Percentiles rank a stretch among this genome's conserved stretches.
Conservation (phyloP, 139 green algal genomes). For the Chlamydomonas schloesseri region DNA sequence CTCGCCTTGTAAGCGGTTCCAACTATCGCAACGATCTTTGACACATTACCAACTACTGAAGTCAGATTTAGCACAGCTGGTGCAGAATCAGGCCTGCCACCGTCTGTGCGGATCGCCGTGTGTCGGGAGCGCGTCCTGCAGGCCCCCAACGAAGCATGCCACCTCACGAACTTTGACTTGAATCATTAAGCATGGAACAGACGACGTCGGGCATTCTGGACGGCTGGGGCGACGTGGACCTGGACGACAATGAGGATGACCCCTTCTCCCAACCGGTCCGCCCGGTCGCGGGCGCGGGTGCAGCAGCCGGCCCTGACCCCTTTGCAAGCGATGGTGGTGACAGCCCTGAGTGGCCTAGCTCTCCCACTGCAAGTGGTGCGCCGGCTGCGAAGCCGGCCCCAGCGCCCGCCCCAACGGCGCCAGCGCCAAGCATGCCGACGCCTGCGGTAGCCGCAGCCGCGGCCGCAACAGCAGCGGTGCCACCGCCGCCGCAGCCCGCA, state of each 20-base stretch:
- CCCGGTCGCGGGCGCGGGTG: neutral
- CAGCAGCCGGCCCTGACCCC: neutral
- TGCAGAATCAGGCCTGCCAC: too few species aligned
- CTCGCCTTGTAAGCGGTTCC: too few species aligned
- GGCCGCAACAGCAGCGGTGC: neutral
- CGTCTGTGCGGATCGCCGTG: neutral
- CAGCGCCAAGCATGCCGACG: neutral
- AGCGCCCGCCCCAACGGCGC: neutral
- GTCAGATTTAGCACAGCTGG: too few species aligned
- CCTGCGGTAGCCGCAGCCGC: neutral
- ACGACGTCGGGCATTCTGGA: neutral
- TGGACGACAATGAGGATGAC: slow-evolving; percentile 24
- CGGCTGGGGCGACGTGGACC: slow-evolving; percentile 25
- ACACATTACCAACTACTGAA: too few species aligned
- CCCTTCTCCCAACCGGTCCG: neutral
- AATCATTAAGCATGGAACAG: neutral
- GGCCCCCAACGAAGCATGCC: neutral
- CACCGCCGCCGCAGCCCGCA: neutral
- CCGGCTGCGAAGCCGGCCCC: neutral
- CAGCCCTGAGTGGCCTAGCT: slow-evolving; percentile 41
- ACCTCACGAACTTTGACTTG: neutral
- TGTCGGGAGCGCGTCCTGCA: neutral
- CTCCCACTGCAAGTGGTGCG: neutral
- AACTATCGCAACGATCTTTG: too few species aligned
- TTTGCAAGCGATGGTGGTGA: slow-evolving; percentile 6